Evolutionary conservation across 1,139 yeast genomes (phyloP).

Genomic region (Suhomyces chickasaworum): DNA sequence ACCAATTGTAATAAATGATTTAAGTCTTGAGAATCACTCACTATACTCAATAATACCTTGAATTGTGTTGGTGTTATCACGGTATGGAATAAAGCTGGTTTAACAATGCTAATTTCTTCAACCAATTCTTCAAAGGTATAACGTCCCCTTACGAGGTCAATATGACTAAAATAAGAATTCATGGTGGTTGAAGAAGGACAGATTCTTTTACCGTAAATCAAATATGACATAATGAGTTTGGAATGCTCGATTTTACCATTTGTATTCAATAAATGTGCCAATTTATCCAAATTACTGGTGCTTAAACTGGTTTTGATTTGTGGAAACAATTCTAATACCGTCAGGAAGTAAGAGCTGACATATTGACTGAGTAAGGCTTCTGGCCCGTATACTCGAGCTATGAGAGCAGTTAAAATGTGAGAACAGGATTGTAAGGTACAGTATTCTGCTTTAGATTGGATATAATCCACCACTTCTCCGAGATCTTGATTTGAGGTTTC

Average conservation of each 20-base stretch:
- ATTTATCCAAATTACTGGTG: conserved; percentile 27
- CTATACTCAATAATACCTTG: conserved; percentile 26
- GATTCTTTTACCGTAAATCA: conserved; percentile 22
- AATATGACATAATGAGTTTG: conserved; percentile 19
- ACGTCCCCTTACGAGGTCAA: background rate
- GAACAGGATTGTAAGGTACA: conserved; percentile 25
- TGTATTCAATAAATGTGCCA: conserved; percentile 28
- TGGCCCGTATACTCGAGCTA: background rate
- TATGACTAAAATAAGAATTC: conserved; percentile 20
- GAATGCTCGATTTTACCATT: conserved; percentile 25
- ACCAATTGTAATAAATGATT: conserved; percentile 33
- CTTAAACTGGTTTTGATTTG: conserved; percentile 17
- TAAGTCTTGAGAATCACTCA: conserved; percentile 31
- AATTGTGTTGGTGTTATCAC: conserved; percentile 24
- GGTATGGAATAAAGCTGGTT: conserved; percentile 34
- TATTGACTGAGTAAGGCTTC: background rate
- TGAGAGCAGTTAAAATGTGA: conserved; percentile 5
- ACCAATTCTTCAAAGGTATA: conserved; percentile 14
- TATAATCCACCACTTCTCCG: conserved; percentile 21
- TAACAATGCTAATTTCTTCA: conserved; percentile 31
- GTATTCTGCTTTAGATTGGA: conserved; percentile 19
- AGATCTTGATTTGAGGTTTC: conserved; percentile 13
- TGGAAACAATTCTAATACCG: conserved; percentile 3
- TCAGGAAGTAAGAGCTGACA: conserved; percentile 11
- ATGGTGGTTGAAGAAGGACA: conserved; percentile 34